Base-by-base conservation (phyloP, 2,329 filamentous ascomycete genomes). In the Talaromyces funiculosus region DNA sequence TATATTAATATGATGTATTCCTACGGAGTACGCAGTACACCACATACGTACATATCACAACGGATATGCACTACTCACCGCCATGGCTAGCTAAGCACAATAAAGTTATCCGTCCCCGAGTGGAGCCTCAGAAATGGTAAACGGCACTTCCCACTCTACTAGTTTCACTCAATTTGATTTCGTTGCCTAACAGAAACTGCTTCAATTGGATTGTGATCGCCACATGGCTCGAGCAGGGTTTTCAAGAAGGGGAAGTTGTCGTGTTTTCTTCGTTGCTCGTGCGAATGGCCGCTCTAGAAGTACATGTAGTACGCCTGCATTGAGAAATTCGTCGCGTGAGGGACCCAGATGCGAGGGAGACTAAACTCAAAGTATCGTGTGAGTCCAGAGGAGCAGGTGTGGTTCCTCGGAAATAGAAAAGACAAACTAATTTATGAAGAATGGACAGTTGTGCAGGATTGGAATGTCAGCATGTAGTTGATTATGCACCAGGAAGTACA, bases 301-400 rank as follows among this genome's bases (percentile, higher is more conserved):
- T n/a, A n/a, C n/a, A n/a, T n/a, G n/a, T n/a, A 16, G 22, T 10
- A 10, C 38, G 24, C 29, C 58, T 53, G 7, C 31, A 55, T 56
- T 38, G 31, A 54, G 53, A 57, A 38, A 43, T 43, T 56, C 57
- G 53, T 61, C 59, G 53, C 53, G 59, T 61, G 59, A 24, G 20
- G 20, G n/a, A 29, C 8, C 33, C 33, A 37, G 26, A n/a, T 3
- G 38, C 16, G 40, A 33, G 35, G 29, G n/a, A 22, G 40, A n/a
- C 6, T 33, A 33, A n/a, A 40, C 43, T 45, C 5, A 10, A 42
- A 53, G 37, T 9, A 31, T 20, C 14, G 33, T n/a, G n/a, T n/a
- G n/a, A n/a, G n/a, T n/a, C n/a, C n/a, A n/a, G n/a, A n/a, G n/a
- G n/a, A n/a, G n/a, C n/a, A n/a, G n/a, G n/a, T n/a, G n/a, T n/a